These are phyloP conservation scores for Lactifluus piperatus DNA, from an alignment of 768 basidiomycete genomes.

Conservation along the genomic window DNA sequence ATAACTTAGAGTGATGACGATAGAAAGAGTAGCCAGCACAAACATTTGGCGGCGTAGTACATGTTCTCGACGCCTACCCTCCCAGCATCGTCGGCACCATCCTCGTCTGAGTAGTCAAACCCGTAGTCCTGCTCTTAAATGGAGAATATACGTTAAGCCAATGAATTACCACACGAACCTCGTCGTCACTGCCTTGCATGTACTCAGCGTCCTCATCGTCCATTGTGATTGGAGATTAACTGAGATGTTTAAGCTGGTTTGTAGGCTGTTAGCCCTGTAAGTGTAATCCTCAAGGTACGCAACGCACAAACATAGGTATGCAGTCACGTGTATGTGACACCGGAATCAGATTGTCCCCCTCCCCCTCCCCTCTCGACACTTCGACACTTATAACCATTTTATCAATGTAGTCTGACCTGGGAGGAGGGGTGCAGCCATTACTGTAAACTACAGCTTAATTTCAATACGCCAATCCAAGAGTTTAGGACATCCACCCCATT, in stretches of 20 bases:
- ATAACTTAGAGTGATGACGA: not conserved
- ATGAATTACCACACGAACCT: conserved; percentile 36
- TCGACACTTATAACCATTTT: not conserved
- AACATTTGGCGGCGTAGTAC: conserved; percentile 97
- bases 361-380: too few species aligned
- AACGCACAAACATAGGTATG: too few species aligned
- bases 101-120: conserved; percentile 93
- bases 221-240: conserved; percentile 36
- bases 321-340: conserved; percentile 1
- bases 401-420: too few species aligned
- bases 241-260: not conserved
- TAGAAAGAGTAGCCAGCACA: conserved; percentile 23
- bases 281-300: too few species aligned
- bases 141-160: conserved; percentile 10
- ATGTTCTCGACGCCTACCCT: conserved; percentile 93
- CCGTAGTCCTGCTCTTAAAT: conserved; percentile 64
- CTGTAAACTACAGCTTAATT: too few species aligned
- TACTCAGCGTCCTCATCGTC: conserved; percentile 94
- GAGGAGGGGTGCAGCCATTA: not conserved
- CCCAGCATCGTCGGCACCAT: conserved; percentile 69
- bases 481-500: not conserved
- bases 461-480: not conserved
- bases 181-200: conserved; percentile 84
- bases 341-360: too few species aligned
- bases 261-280: not conserved